phyloP scores from a whole-genome alignment of 805 yeast genomes.

The Wickerhamomyces tratensis region DNA sequence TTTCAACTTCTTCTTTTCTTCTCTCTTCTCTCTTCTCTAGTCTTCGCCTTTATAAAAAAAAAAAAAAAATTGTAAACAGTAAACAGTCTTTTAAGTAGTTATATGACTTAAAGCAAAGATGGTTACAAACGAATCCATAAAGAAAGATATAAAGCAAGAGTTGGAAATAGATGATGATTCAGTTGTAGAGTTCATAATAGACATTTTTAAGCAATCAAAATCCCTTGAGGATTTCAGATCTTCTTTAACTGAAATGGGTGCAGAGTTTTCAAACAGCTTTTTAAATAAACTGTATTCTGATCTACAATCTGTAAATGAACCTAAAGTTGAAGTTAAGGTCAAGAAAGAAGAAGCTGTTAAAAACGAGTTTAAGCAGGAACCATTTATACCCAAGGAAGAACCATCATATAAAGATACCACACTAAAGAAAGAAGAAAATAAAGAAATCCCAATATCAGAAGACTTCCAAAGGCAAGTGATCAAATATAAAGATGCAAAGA shows the following conservation, averaged over 20 bases:
- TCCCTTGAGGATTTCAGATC: conserved; percentile 24
- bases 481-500: neutral
- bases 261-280: conserved; percentile 25
- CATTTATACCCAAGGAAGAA: too few relatives aligned
- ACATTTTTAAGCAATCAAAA: conserved; percentile 24
- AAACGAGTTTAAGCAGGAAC: too few relatives aligned
- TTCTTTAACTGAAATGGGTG: conserved; percentile 32
- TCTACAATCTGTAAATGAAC: neutral
- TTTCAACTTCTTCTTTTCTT: too few relatives aligned
- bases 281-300: conserved; percentile 8
- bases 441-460: too few relatives aligned
- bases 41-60: too few relatives aligned
- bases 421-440: too few relatives aligned
- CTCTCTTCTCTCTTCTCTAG: too few relatives aligned
- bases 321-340: neutral
- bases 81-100: too few relatives aligned
- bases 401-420: too few relatives aligned
- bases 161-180: conserved; percentile 31
- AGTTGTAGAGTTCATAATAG: conserved; percentile 36
- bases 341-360: conserved; percentile 1
- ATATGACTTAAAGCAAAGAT: too few relatives aligned
- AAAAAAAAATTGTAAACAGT: too few relatives aligned
- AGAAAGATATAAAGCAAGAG: conserved; percentile 10
- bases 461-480: conserved; percentile 6
- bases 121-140: neutral